A percentile compares a stretch with the other conserved stretches of the same genome.
Conservation (phyloP, 495 filamentous ascomycete genomes). For the Penicillium argentinense region DNA sequence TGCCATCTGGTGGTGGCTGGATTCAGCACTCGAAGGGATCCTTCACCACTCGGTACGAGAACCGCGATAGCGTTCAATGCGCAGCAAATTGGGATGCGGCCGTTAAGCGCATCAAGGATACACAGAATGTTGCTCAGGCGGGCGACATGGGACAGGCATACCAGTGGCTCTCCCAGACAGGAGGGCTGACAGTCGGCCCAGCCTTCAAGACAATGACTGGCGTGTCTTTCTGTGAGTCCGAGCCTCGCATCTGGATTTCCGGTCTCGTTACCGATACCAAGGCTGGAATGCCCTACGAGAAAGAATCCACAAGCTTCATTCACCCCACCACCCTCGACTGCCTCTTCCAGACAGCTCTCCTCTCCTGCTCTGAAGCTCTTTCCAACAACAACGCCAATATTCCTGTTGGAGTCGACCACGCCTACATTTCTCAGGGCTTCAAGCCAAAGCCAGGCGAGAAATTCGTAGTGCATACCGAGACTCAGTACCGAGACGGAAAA, state of each 20-base stretch:
- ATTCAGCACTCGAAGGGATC: slow-evolving; percentile 24
- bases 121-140: slow-evolving; percentile 9
- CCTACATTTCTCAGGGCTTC: slow-evolving; percentile 19
- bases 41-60: slow-evolving; percentile 15
- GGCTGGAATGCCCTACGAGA: slow-evolving; percentile 20
- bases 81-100: slow-evolving; percentile 14
- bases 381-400: slow-evolving; percentile 20
- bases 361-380: slow-evolving; percentile 19
- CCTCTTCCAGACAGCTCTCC: slow-evolving; percentile 29
- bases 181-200: slow-evolving; percentile 26
- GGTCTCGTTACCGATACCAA: slow-evolving; percentile 24
- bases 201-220: slow-evolving; percentile 20
- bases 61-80: slow-evolving; percentile 6
- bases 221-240: slow-evolving; percentile 20
- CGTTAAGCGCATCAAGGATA: slow-evolving; percentile 16
- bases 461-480: slow-evolving; percentile 21
- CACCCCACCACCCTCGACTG: slow-evolving; percentile 37
- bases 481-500: slow-evolving; percentile 12
- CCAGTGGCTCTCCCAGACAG: slow-evolving; percentile 23
- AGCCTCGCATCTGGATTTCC: slow-evolving; percentile 17
- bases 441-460: slow-evolving; percentile 13
- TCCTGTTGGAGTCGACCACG: slow-evolving; percentile 22
- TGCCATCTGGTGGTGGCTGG: slow-evolving; percentile 22
- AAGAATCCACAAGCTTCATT: slow-evolving; percentile 23
- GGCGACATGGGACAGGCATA: slow-evolving; percentile 17